Base-by-base conservation (phyloP, 1,139 yeast species). In the Candida frijolesensis region DNA sequence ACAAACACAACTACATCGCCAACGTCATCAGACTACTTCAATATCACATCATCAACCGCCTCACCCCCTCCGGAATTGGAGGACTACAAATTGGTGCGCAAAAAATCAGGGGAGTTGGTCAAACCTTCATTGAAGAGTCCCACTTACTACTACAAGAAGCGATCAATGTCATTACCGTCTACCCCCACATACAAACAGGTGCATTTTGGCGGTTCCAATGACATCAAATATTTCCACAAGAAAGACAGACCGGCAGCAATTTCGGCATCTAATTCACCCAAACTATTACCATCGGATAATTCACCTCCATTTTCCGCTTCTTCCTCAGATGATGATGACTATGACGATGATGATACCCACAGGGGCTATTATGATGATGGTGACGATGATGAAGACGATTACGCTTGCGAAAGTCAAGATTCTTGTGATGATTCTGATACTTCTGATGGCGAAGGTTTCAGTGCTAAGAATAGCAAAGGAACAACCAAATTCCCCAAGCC, bases 71-170 rank as follows among this genome's bases (percentile, higher is more conserved):
- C 37, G 14, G 45, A 43, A 18, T 19, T 43, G 37, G 58, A 43
- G 7, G 50, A 49, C 9, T 57, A 63, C 42, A 61, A 57, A 52
- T 63, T 87, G 46, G 77, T 86, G 4, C 80, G 90, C 22, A 87
- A 85, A 63, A 89, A 89, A 67, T 82, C 89, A 4, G 96, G 96
- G 22, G 96, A 89, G 63, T 72, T 87, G 39, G 87, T 89, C 45
- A 87, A 88, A 62, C 82, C 92, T 3, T 84, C 89, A 22, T 73
- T 89, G 49, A 87, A 85, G 62, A 49, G 51, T 45, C 51, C 52
- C 11, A 61, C 19, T 22, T 52, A 69, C 70, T 60, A 60, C 42
- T 68, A 82, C 42, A 69, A 70, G 42, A 66, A 66, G 19, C 70
- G 89, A 50, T 63, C 78, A 33, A 76, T 78, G 57, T 84, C 91